phyloP scores from a whole-genome alignment of 352 stramenopile genomes.

The Phytopythium ostracodes region DNA sequence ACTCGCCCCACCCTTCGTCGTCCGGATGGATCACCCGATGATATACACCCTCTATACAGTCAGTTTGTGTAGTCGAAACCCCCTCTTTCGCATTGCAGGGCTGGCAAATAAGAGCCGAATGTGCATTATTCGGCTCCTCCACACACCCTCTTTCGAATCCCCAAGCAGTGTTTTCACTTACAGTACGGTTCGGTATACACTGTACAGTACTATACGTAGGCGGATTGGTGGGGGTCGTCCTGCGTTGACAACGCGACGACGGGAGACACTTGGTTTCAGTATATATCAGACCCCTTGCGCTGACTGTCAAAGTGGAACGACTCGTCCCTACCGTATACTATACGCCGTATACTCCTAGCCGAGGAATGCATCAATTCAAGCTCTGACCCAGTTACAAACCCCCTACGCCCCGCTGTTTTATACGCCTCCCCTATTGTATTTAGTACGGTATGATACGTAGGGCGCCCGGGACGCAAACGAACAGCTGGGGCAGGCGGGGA shows the following conservation, averaged over 20 bases:
- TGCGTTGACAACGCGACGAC: background rate
- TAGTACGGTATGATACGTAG: background rate
- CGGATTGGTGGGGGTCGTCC: background rate
- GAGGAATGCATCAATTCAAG: no score
- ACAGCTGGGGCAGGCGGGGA: background rate
- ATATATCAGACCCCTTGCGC: background rate
- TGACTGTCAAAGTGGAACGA: background rate
- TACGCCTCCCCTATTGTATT: background rate
- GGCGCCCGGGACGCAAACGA: background rate
- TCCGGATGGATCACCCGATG: no score
- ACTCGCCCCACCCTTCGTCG: background rate
- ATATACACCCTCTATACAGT: background rate
- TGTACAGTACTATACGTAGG: no score
- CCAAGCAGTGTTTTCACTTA: background rate
- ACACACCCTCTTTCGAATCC: background rate
- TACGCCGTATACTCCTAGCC: background rate
- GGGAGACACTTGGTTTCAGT: background rate
- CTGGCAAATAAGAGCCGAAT: no score
- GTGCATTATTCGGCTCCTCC: no score
- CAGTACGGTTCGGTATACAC: no score
- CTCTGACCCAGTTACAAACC: background rate
- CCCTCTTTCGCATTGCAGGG: no score
- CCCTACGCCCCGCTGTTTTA: background rate
- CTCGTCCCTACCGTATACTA: background rate
- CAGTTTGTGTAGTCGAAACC: no score